Conservation (phyloP, 208 protist species). For the Tritrichomonas foetus region DNA sequence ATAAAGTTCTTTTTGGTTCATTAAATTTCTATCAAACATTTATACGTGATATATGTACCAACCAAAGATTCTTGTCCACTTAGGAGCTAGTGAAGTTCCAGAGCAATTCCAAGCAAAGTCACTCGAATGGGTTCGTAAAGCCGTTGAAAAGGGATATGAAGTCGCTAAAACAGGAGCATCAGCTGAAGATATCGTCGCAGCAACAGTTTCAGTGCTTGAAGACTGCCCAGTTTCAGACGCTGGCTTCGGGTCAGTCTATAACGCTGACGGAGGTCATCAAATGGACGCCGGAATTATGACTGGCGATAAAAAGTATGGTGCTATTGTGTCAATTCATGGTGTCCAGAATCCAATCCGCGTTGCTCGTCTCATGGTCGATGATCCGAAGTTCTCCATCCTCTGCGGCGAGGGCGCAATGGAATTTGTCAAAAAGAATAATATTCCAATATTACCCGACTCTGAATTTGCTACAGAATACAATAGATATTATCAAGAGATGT, state of each 20-base stretch:
- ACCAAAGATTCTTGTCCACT: background rate
- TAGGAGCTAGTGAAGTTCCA: background rate
- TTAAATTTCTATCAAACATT: no score
- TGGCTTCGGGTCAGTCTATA: background rate
- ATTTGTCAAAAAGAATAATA: background rate
- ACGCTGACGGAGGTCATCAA: background rate
- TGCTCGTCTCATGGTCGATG: background rate
- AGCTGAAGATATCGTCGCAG: constrained; percentile 16
- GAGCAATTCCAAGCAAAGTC: background rate
- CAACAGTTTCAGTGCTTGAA: background rate
- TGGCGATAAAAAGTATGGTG: constrained; percentile 28
- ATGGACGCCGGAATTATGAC: constrained; percentile 40
- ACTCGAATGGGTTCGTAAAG: background rate
- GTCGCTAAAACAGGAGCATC: background rate
- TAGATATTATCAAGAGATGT: background rate
- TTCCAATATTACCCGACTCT: background rate
- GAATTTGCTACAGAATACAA: background rate
- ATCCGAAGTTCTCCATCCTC: background rate
- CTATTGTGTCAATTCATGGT: background rate
- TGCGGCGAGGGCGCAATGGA: background rate
- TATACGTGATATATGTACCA: background rate
- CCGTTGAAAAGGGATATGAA: background rate
- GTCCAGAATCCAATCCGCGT: background rate
- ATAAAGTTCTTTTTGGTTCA: no score
- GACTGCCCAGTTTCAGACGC: constrained; percentile 37